Percentiles rank a stretch among this genome's conserved stretches.
Evolutionary conservation across 1,284 basidiomycete species (phyloP).

Genomic region (Irpex sp.): DNA sequence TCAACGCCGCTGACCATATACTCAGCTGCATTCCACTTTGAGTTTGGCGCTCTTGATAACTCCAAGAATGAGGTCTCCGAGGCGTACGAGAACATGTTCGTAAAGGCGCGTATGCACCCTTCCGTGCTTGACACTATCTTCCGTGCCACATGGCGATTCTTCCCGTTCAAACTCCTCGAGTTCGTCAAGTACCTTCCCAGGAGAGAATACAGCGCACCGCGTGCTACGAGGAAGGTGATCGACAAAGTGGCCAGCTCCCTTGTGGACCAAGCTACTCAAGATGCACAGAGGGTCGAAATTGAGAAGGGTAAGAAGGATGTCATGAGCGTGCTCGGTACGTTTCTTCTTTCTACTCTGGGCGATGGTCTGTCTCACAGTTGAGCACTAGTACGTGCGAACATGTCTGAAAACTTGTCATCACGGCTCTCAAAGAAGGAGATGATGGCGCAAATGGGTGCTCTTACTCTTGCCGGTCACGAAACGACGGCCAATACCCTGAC

Average conservation of each 20-base stretch:
- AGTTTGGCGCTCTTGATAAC: slow-evolving; percentile 26
- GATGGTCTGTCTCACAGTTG: background rate
- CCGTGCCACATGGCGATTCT: slow-evolving; percentile 11
- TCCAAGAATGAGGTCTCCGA: slow-evolving; percentile 20
- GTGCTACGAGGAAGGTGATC: slow-evolving; percentile 19
- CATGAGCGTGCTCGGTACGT: slow-evolving; percentile 24
- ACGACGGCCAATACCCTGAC: slow-evolving; percentile 23
- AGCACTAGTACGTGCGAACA: slow-evolving; percentile 21
- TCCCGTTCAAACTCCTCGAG: slow-evolving; percentile 21
- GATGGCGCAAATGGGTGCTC: slow-evolving; percentile 3
- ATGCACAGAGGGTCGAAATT: slow-evolving; percentile 1
- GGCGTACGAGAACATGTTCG: slow-evolving; percentile 26
- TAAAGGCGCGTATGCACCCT: background rate
- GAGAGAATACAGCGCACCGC: slow-evolving; percentile 23
- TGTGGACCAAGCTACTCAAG: slow-evolving; percentile 1
- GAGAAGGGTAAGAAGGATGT: slow-evolving; percentile 22
- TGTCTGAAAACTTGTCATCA: slow-evolving; percentile 17
- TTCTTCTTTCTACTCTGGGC: background rate
- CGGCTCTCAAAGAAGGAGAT: slow-evolving; percentile 18
- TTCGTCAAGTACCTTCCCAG: slow-evolving; percentile 23
- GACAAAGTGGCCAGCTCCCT: slow-evolving; percentile 8
- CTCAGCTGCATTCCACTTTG: slow-evolving; percentile 22
- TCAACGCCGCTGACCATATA: background rate
- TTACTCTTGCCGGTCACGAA: slow-evolving; percentile 22
- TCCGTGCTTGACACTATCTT: background rate